Conservation (phyloP, 2,329 filamentous ascomycete genomes). For the Cercospora sesami region DNA sequence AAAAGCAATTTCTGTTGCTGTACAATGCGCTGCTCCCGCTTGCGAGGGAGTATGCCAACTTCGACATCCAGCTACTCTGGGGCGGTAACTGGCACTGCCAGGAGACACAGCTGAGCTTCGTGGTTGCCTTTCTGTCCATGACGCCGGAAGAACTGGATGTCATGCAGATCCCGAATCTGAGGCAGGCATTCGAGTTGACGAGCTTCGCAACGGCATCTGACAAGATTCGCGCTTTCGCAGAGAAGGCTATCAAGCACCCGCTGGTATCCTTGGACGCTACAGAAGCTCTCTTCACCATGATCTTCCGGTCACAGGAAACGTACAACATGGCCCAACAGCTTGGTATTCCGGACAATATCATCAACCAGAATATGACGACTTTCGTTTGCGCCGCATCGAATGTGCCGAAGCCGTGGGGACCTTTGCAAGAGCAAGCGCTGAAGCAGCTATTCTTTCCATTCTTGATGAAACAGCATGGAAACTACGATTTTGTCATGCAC, state of each 20-base stretch:
- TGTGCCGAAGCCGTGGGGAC: slow-evolving; percentile 74
- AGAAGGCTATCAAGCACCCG: slow-evolving; percentile 75
- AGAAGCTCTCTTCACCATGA: slow-evolving; percentile 63
- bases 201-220: slow-evolving; percentile 64
- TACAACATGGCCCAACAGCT: slow-evolving; percentile 58
- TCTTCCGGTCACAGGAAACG: slow-evolving; percentile 58
- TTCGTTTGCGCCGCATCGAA: slow-evolving; percentile 77
- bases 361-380: slow-evolving; percentile 72
- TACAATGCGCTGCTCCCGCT: slow-evolving; percentile 77
- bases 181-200: slow-evolving; percentile 69
- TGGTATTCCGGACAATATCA: slow-evolving; percentile 60
- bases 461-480: slow-evolving; percentile 71
- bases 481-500: slow-evolving; percentile 85
- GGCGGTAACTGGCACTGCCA: slow-evolving; percentile 81
- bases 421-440: slow-evolving; percentile 71
- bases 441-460: slow-evolving; percentile 81
- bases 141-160: slow-evolving; percentile 76
- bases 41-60: slow-evolving; percentile 60
- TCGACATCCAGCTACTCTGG: slow-evolving; percentile 89
- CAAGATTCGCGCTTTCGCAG: slow-evolving; percentile 60
- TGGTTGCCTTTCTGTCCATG: slow-evolving; percentile 80
- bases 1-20: slow-evolving; percentile 75
- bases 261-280: slow-evolving; percentile 86
- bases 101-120: slow-evolving; percentile 89
- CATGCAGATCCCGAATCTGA: slow-evolving; percentile 77